Percentiles rank a stretch among this genome's conserved stretches.
phyloP scores from a whole-genome alignment of 1,139 yeast genomes.

The Kodamaea ohmeri region DNA sequence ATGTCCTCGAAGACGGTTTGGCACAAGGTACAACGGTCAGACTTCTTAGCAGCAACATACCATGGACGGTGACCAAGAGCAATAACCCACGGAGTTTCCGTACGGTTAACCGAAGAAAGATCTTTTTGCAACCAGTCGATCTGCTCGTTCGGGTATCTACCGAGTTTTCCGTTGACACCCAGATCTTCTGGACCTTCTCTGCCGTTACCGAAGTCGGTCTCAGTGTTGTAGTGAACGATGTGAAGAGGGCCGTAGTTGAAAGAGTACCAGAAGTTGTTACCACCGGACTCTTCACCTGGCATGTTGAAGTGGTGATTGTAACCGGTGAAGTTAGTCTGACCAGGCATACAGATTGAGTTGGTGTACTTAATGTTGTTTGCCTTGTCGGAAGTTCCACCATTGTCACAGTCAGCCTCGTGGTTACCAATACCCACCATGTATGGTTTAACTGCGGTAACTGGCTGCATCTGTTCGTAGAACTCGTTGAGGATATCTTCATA shows the following conservation, averaged over 20 bases:
- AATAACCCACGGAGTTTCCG: conserved; percentile 9
- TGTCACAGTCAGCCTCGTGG: conserved; percentile 10
- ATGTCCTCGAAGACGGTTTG: conserved; percentile 8
- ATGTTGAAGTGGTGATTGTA: conserved; percentile 8
- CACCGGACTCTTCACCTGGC: conserved; percentile 8
- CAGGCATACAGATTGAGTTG: conserved; percentile 10
- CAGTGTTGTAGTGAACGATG: conserved; percentile 9
- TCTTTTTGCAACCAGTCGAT: conserved; percentile 8
- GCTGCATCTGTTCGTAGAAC: conserved; percentile 8
- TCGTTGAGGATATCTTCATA: conserved; percentile 9
- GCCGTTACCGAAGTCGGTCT: conserved; percentile 10
- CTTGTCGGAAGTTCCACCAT: conserved; percentile 6
- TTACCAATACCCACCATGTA: conserved; percentile 10
- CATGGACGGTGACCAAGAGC: conserved; percentile 12
- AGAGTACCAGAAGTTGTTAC: conserved; percentile 10
- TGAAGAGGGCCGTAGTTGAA: conserved; percentile 9
- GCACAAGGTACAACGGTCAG: conserved; percentile 5
- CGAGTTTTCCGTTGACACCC: conserved; percentile 5
- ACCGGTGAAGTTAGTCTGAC: conserved; percentile 10
- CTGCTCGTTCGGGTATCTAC: conserved; percentile 8
- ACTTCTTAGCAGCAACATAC: conserved; percentile 7
- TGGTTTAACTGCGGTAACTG: conserved; percentile 6
- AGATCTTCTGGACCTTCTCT: conserved; percentile 7
- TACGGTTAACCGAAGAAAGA: conserved; percentile 8
- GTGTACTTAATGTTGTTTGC: conserved; percentile 5